A percentile compares a stretch with the other conserved stretches of the same genome.
These are phyloP conservation scores for Ceratocystis eucalypticola DNA, from an alignment of 2,329 filamentous ascomycete genomes.

Conservation along the genomic window DNA sequence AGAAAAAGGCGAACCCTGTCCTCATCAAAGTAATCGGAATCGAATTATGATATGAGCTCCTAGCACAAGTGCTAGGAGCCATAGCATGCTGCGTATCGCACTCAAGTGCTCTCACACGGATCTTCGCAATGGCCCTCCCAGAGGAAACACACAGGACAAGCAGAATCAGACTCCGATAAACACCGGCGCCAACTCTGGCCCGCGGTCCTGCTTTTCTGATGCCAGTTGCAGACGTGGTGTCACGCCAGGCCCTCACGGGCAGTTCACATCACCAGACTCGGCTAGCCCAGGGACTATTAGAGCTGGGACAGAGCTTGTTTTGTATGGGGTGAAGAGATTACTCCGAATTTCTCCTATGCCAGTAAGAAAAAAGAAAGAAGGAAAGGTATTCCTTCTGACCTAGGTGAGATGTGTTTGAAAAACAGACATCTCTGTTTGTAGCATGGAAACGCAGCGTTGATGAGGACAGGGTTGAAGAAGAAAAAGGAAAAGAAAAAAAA, in stretches of 20 bases:
- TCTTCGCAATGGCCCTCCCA: slow-evolving; percentile 91
- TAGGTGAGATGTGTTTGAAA: slow-evolving; percentile 25
- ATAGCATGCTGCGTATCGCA: slow-evolving; percentile 77
- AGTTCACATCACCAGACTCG: slow-evolving; percentile 34
- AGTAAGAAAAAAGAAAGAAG: slow-evolving; percentile 22
- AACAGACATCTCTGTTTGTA: slow-evolving; percentile 50
- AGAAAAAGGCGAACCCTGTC: slow-evolving; percentile 44
- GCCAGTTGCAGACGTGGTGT: slow-evolving; percentile 70
- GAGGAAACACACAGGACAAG: slow-evolving; percentile 38
- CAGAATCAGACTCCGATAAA: slow-evolving; percentile 2
- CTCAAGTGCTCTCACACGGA: slow-evolving; percentile 69
- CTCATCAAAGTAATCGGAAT: slow-evolving; percentile 87
- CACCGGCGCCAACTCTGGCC: slow-evolving; percentile 5
- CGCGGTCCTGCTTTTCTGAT: slow-evolving; percentile 68
- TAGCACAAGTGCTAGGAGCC: slow-evolving; percentile 21
- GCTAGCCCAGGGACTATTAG: neutral
- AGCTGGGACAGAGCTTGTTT: slow-evolving; percentile 29
- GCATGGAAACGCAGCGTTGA: slow-evolving; percentile 95
- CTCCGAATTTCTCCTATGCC: slow-evolving; percentile 99
- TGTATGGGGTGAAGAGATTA: slow-evolving; percentile 58
- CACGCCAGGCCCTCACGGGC: slow-evolving; percentile 81
- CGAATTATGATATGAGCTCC: slow-evolving; percentile 49
- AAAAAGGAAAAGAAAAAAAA: slow-evolving; percentile 23
- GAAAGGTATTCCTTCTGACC: slow-evolving; percentile 7
- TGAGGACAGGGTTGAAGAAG: slow-evolving; percentile 58